Percentiles rank a stretch among this genome's conserved stretches.
These are phyloP conservation scores for Lachancea quebecensis DNA, from an alignment of 805 yeast genomes.

Conservation along the genomic window DNA sequence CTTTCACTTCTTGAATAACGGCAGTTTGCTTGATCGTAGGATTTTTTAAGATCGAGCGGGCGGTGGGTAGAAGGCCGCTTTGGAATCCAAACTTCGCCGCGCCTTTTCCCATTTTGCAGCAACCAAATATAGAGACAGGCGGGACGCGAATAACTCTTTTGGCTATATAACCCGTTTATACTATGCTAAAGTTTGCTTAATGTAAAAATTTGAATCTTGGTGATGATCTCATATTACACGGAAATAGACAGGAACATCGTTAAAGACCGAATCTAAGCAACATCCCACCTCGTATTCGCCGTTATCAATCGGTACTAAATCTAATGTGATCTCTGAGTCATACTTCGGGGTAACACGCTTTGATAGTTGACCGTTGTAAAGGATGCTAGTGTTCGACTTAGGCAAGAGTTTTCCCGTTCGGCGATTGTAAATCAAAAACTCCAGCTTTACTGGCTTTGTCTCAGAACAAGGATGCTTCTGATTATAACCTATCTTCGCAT, in stretches of 20 bases:
- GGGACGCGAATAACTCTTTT: too few relatives aligned
- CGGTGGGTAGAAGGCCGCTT: slow-evolving; percentile 76
- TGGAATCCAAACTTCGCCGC: slow-evolving; percentile 45
- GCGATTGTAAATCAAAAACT: slow-evolving; percentile 20
- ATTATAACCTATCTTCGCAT: slow-evolving; percentile 7
- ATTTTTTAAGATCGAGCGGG: slow-evolving; percentile 67
- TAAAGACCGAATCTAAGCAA: slow-evolving; percentile 6
- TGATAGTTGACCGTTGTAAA: slow-evolving; percentile 64
- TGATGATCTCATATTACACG: slow-evolving; percentile 6
- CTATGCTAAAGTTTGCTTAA: too few relatives aligned
- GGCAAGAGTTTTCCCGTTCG: slow-evolving; percentile 19
- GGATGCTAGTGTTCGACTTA: slow-evolving; percentile 45
- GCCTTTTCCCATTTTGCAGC: slow-evolving; percentile 39
- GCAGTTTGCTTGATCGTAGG: slow-evolving; percentile 46
- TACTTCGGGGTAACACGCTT: slow-evolving; percentile 38
- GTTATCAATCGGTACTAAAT: slow-evolving; percentile 56
- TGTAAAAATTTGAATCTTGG: too few relatives aligned
- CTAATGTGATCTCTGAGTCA: slow-evolving; percentile 40
- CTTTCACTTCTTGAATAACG: slow-evolving; percentile 35
- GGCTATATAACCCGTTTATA: too few relatives aligned
- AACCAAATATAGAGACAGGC: neutral
- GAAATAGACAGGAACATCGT: slow-evolving; percentile 5
- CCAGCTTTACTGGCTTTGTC: slow-evolving; percentile 6
- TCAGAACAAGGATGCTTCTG: neutral
- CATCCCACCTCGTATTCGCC: slow-evolving; percentile 81